Percentiles rank a stretch among this genome's conserved stretches.
Conservation (phyloP, 805 yeast species). For the Metschnikowia lochheadii region DNA sequence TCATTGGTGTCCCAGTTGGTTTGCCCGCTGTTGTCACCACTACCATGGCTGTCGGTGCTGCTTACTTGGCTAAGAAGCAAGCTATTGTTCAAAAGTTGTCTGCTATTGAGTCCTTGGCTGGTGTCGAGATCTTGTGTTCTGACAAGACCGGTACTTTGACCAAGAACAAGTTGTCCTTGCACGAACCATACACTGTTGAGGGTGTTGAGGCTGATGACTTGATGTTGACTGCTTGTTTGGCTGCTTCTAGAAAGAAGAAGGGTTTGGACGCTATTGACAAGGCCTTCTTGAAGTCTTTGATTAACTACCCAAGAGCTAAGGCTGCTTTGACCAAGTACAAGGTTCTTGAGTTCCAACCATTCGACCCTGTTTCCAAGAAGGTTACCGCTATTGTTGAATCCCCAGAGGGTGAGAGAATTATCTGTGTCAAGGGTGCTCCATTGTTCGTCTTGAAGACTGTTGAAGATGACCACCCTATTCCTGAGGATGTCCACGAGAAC, state of each 20-base stretch:
- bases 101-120: slow-evolving; percentile 95
- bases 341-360: slow-evolving; percentile 93
- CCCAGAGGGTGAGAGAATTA: slow-evolving; percentile 90
- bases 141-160: slow-evolving; percentile 98
- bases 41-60: slow-evolving; percentile 99
- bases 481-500: slow-evolving; percentile 89
- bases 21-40: slow-evolving; percentile 98
- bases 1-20: slow-evolving; percentile 98
- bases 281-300: slow-evolving; percentile 91
- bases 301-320: slow-evolving; percentile 87
- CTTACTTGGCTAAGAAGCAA: slow-evolving; percentile 94
- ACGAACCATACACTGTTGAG: slow-evolving; percentile 96
- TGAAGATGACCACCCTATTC: slow-evolving; percentile 94
- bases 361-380: slow-evolving; percentile 96
- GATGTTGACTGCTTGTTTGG: slow-evolving; percentile 96
- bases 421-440: slow-evolving; percentile 98
- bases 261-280: slow-evolving; percentile 97
- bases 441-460: slow-evolving; percentile 94
- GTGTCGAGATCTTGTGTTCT: slow-evolving; percentile 96
- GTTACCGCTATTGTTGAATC: slow-evolving; percentile 93
- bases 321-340: slow-evolving; percentile 89
- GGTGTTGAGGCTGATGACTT: slow-evolving; percentile 95
- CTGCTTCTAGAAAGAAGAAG: slow-evolving; percentile 97
- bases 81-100: slow-evolving; percentile 96
- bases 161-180: slow-evolving; percentile 92